phyloP scores from a whole-genome alignment of 1,284 basidiomycete genomes.

The Ustilago trichophora region DNA sequence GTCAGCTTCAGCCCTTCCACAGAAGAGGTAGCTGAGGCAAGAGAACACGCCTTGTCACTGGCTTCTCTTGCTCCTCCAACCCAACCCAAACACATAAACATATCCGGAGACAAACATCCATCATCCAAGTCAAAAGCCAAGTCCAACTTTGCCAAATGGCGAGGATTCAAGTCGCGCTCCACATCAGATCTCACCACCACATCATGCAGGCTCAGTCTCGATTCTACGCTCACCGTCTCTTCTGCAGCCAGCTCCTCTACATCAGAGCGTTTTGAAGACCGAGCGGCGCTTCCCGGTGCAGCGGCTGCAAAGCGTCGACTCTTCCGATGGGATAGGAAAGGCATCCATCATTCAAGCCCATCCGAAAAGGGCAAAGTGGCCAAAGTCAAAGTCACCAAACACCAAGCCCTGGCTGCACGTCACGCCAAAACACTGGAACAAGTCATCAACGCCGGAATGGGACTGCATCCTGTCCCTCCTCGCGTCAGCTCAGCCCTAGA shows the following conservation, averaged over 20 bases:
- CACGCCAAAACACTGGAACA: constrained; percentile 58
- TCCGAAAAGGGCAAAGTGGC: constrained; percentile 32
- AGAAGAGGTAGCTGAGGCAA: constrained; percentile 35
- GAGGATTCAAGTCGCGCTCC: constrained; percentile 32
- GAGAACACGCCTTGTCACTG: constrained; percentile 24
- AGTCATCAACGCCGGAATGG: constrained; percentile 56
- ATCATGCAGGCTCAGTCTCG: constrained; percentile 16
- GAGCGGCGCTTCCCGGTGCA: constrained; percentile 21
- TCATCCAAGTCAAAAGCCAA: constrained; percentile 10
- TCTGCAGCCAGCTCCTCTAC: constrained; percentile 8
- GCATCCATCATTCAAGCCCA: constrained; percentile 24
- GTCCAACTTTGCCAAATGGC: constrained; percentile 11
- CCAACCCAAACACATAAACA: no score
- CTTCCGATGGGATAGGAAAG: constrained; percentile 44
- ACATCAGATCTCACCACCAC: constrained; percentile 18
- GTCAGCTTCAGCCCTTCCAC: constrained; percentile 54
- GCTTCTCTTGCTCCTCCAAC: background rate
- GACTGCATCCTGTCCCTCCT: constrained; percentile 32
- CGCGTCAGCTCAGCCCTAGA: constrained; percentile 21
- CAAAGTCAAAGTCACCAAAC: constrained; percentile 50
- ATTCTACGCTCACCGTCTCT: constrained; percentile 12
- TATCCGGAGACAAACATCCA: no score
- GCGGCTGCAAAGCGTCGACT: constrained; percentile 35
- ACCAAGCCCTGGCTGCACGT: constrained; percentile 49
- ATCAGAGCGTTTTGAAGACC: constrained; percentile 10